Base-by-base conservation (phyloP, 108 stramenopile species). In the Nitzschia palea region DNA sequence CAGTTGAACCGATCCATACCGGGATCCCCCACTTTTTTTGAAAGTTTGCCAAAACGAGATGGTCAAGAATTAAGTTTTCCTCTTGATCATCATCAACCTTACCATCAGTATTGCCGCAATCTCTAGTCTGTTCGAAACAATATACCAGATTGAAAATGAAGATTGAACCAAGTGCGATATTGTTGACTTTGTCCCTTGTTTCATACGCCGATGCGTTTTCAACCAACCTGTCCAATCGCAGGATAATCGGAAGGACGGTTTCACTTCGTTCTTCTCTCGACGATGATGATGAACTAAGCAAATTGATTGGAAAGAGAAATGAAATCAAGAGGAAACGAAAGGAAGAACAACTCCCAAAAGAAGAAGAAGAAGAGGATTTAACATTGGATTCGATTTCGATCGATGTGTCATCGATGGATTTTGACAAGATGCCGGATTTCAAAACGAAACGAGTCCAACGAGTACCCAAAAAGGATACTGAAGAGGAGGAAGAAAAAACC, bases 231-330 rank as follows among this genome's bases (percentile, higher is more conserved):
- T 51, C n/a, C n/a, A 8, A 51, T 15, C 17, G 6, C 18, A 20
- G 6, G 50, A 6, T 15, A 42, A 42, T 42, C 12, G n/a, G n/a
- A n/a, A n/a, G n/a, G n/a, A n/a, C n/a, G n/a, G n/a, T n/a, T n/a
- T 4, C 47, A 18, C 47, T 48, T 29, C 50, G 27, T 44, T 71
- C 70, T 4, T 71, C 70, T 0, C 32, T 31, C 18, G n/a, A n/a
- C n/a, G 68, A 60, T 28, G 81, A 82, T 26, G 78, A 83, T 57
- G 82, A 83, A 56, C 70, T 83, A 27, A 59, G 57, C 29, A 79
- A 76, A 44, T 52, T 83, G 3, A 76, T 83, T 61, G 82, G 82
- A 23, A 79, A 76, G 44, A 61, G 82, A n/a, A 64, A 40, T 56
- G 50, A 73, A 45, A 83, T 83, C 57, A 72, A 69, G 31, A 55